These are phyloP conservation scores for Diaporthe sp. DNA, from an alignment of 2,329 filamentous ascomycete genomes.

Conservation along the genomic window DNA sequence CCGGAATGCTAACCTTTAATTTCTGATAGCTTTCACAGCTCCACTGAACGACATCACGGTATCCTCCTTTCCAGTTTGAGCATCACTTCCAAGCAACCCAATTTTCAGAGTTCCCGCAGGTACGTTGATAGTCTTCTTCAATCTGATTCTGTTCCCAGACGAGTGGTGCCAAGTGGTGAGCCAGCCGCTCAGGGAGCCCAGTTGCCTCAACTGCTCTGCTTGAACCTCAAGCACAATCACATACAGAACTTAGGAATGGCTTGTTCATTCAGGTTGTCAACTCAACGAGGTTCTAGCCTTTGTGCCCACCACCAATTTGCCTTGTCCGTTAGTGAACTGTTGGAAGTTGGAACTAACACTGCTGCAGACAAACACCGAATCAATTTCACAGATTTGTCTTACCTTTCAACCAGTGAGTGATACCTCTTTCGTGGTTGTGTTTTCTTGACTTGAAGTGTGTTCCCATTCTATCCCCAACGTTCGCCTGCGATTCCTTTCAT, in stretches of 20 bases:
- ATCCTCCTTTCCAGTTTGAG: not conserved
- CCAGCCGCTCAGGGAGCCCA: no score
- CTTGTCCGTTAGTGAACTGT: no score
- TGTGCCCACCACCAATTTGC: no score
- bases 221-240: no score
- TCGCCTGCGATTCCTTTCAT: not conserved
- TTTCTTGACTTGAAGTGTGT: not conserved
- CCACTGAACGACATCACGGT: not conserved
- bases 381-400: not conserved
- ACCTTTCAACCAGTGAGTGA: not conserved
- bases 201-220: no score
- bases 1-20: not conserved
- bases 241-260: no score
- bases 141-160: not conserved
- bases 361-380: not conserved
- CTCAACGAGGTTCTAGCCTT: no score
- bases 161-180: not conserved
- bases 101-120: not conserved
- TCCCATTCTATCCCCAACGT: not conserved
- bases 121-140: not conserved
- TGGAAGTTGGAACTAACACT: not conserved
- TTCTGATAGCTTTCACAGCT: constrained; percentile 9
- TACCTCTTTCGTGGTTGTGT: not conserved
- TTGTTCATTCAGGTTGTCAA: no score
- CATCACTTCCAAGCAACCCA: constrained; percentile 12